Base-by-base conservation (phyloP, 176 grass and related monocot genomes). In the Aegilops longissima region DNA sequence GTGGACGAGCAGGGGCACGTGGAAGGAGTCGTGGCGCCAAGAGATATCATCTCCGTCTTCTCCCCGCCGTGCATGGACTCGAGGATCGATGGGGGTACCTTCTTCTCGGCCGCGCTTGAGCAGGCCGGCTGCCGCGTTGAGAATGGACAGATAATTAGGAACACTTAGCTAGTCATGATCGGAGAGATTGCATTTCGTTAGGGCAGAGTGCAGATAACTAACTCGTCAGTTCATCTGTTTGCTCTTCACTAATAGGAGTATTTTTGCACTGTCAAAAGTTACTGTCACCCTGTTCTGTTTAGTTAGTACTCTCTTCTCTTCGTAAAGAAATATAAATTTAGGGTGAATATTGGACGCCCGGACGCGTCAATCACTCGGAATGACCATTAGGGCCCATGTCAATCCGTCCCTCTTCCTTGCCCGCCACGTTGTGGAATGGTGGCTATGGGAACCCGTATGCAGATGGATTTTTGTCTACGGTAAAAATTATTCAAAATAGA, bases 11-110 rank as follows among this genome's bases (percentile, higher is more conserved):
- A 66, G 2, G 73, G 77, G 45, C 84, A 65, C 7, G 58, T 92
- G 1, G 73, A 87, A 84, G 81, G 92, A 45, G 66, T 84, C 9
- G 70, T 90, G 42, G 87, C 82, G n/a, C 39, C 80, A 33, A 90
- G 87, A 82, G 90, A 90, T 25, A 23, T 92, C 80, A 87, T 95
- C 85, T 92, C 88, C 27, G 73, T 87, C 12, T 95, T 95, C 83
- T 92, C 90, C 71, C 90, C 90, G 0, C 90, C 85, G 5, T 92
- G 90, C 78, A 95, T 92, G 93, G 90, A 92, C 89, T 90, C 88
- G 13, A 90, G 85, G 73, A 88, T 95, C 8, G 79, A 92, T 10
- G 93, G 90, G 12, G 85, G 90, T 14, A 78, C 79, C 42, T 95
- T 92, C 85, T 92, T 95, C 79, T 80, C n/a, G 3, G 77, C 82